phyloP scores from a whole-genome alignment of 805 yeast genomes.

The Starmera amethionina region DNA sequence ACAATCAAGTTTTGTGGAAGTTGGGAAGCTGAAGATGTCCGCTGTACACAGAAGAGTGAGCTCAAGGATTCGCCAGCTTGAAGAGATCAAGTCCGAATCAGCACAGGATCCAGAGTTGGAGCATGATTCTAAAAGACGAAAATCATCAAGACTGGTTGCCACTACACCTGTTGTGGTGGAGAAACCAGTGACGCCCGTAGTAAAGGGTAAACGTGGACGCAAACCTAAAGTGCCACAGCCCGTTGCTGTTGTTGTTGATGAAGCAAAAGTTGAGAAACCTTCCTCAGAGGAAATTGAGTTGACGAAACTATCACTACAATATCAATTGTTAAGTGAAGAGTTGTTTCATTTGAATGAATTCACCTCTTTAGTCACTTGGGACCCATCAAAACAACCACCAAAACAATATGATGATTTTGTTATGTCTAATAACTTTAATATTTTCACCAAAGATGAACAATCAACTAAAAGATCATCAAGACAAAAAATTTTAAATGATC shows the following conservation, averaged over 20 bases:
- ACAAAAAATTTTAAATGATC: conserved; percentile 4
- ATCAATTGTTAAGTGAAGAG: conserved; percentile 45
- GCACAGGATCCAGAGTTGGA: too few species aligned
- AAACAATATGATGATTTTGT: conserved; percentile 23
- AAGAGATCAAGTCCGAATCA: too few species aligned
- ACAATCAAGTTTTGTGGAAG: too few species aligned
- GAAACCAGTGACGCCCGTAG: too few species aligned
- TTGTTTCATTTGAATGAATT: conserved; percentile 54
- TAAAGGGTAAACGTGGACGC: background rate
- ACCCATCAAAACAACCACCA: conserved; percentile 37
- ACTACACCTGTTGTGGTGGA: too few species aligned
- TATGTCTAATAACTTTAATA: background rate
- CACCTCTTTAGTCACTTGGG: conserved; percentile 52
- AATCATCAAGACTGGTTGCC: too few species aligned
- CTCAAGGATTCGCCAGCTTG: too few species aligned
- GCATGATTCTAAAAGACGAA: too few species aligned
- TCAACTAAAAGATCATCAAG: conserved; percentile 10
- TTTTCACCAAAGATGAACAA: conserved; percentile 1
- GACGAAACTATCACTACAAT: conserved; percentile 34
- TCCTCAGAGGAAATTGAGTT: conserved; percentile 21
- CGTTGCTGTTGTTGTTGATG: too few species aligned
- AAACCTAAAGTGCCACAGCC: background rate
- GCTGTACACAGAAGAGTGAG: too few species aligned
- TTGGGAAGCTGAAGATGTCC: too few species aligned
- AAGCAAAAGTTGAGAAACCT: background rate